A percentile compares a stretch with the other conserved stretches of the same genome.
phyloP scores from a whole-genome alignment of 2,329 filamentous ascomycete species.

The Claviceps citrina region DNA sequence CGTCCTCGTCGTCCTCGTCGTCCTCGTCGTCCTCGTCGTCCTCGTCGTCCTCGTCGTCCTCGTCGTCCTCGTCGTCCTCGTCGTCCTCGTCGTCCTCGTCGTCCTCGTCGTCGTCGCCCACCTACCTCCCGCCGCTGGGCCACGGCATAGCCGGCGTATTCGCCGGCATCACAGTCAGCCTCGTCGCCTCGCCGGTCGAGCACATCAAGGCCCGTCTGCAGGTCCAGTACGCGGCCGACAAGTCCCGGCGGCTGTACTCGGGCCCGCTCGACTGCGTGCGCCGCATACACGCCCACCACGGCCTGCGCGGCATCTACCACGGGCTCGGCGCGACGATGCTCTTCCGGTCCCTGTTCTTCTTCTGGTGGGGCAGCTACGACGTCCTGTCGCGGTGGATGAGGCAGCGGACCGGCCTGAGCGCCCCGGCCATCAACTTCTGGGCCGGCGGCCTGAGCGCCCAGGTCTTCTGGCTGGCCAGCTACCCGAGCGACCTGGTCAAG shows the following conservation, averaged over 20 bases:
- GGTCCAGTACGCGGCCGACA: conserved; percentile 76
- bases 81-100: too few relatives aligned
- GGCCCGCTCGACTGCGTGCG: conserved; percentile 72
- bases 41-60: too few relatives aligned
- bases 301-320: conserved; percentile 68
- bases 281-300: conserved; percentile 58
- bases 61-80: too few relatives aligned
- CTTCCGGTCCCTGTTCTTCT: conserved; percentile 90
- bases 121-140: conserved; percentile 55
- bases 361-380: conserved; percentile 96
- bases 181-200: conserved; percentile 86
- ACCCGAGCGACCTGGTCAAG: conserved; percentile 87
- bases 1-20: too few relatives aligned
- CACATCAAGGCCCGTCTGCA: conserved; percentile 90
- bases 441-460: conserved; percentile 86
- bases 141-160: conserved; percentile 79
- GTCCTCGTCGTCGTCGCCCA: too few relatives aligned
- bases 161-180: conserved; percentile 78
- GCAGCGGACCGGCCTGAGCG: conserved; percentile 51
- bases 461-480: conserved; percentile 85
- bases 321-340: conserved; percentile 72
- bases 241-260: conserved; percentile 62
- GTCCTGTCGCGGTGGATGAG: conserved; percentile 56
- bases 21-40: too few relatives aligned
- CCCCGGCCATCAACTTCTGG: conserved; percentile 88